These are phyloP conservation scores for Botryobasidium botryosum DNA, from an alignment of 768 basidiomycete species.

Conservation along the genomic window DNA sequence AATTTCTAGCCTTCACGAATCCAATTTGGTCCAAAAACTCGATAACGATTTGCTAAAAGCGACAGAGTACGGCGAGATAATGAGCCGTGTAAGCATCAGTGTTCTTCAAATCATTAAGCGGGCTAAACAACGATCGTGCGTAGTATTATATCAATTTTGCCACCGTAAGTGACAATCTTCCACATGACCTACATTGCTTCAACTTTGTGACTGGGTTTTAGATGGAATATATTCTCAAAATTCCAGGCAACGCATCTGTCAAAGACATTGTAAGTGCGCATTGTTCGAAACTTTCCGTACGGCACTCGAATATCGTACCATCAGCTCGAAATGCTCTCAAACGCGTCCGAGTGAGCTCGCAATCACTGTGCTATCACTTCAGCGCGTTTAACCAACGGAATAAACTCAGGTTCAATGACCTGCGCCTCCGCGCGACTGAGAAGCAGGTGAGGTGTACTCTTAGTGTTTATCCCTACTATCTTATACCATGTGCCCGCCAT, in stretches of 20 bases:
- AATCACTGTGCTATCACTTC: neutral
- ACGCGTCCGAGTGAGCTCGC: slow-evolving; percentile 44
- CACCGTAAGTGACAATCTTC: slow-evolving; percentile 28
- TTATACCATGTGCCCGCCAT: slow-evolving; percentile 1
- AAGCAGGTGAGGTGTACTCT: slow-evolving; percentile 34
- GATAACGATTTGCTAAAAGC: slow-evolving; percentile 29
- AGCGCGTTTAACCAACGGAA: slow-evolving; percentile 3
- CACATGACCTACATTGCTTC: neutral
- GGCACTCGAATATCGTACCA: slow-evolving; percentile 3
- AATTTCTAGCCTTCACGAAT: slow-evolving; percentile 39
- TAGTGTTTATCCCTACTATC: too few species aligned
- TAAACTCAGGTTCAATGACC: slow-evolving; percentile 40
- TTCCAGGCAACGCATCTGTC: slow-evolving; percentile 36
- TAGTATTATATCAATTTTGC: slow-evolving; percentile 62
- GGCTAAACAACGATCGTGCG: too few species aligned
- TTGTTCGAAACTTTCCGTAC: neutral
- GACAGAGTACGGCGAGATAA: slow-evolving; percentile 69
- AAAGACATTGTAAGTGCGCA: slow-evolving; percentile 42
- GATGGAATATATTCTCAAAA: slow-evolving; percentile 50
- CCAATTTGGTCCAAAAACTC: slow-evolving; percentile 34
- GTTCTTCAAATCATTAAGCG: neutral
- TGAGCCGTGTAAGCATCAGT: slow-evolving; percentile 50
- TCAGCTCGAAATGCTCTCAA: slow-evolving; percentile 44
- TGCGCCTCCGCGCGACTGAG: slow-evolving; percentile 58
- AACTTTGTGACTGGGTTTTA: slow-evolving; percentile 18